Percentiles rank a stretch among this genome's conserved stretches.
Conservation (phyloP, 805 yeast genomes). For the Komagataella pastoris region DNA sequence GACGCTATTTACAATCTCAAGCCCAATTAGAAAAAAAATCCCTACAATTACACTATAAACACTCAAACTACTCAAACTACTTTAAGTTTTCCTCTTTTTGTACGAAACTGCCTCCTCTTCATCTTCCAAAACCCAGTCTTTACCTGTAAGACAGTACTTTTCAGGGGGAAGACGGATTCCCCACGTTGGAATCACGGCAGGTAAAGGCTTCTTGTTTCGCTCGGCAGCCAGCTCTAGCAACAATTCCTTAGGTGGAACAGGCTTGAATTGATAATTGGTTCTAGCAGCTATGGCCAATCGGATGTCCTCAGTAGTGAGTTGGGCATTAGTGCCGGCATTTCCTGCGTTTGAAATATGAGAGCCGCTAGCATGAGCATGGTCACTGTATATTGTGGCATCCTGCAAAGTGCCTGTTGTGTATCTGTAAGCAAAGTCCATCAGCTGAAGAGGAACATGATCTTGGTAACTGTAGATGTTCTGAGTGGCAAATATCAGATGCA, state of each 20-base stretch:
- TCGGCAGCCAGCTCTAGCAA: constrained; percentile 86
- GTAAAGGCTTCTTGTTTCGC: constrained; percentile 77
- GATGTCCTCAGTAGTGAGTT: constrained; percentile 76
- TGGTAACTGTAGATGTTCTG: constrained; percentile 87
- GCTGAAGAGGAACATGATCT: constrained; percentile 89
- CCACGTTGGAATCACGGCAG: constrained; percentile 83
- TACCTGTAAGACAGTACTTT: constrained; percentile 84
- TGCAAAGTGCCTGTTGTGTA: constrained; percentile 79
- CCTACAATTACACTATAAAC: background rate
- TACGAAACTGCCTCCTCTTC: constrained; percentile 21
- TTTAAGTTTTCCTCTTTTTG: constrained; percentile 11
- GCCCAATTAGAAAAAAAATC: background rate
- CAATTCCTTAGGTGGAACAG: constrained; percentile 88
- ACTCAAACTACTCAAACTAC: background rate
- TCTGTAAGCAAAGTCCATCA: constrained; percentile 92
- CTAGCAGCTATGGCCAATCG: constrained; percentile 88
- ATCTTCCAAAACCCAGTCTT: constrained; percentile 51
- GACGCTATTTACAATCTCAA: background rate
- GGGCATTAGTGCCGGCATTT: constrained; percentile 24
- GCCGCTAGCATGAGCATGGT: constrained; percentile 46
- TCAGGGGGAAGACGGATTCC: constrained; percentile 96
- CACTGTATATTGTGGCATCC: constrained; percentile 83
- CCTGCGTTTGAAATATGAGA: constrained; percentile 22
- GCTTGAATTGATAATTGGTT: constrained; percentile 93
- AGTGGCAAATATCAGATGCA: constrained; percentile 85